Evolutionary conservation across 306 rosid genomes (phyloP), one percentile per base, ranked within the genome.

Genomic region (Echinosophora koreensis): DNA sequence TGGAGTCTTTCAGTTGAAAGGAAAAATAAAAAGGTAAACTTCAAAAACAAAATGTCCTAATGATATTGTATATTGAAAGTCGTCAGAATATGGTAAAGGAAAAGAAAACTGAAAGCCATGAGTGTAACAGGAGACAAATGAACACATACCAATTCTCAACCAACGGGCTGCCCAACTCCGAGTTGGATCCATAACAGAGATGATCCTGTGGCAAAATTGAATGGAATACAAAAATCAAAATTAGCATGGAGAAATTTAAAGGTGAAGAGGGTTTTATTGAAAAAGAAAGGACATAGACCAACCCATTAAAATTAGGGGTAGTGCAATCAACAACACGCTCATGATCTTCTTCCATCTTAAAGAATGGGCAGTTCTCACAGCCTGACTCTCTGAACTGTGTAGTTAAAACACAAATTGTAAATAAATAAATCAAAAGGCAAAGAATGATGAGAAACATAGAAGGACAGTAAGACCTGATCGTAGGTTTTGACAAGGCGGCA

Each of bases 401-500:
- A 51, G 15, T 7, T 6, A 67, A 52, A 66, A 28, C 47, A 32
- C 7, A 67, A 80, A 84, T 35, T 51, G 56, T 12, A 66, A 22
- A 39, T 2, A 64, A 14, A 22, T 13, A 12, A 27, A 5, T 1
- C 0, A 35, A 0, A 32, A 15, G 7, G 2, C 16, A 77, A 63
- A 14, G 37, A 59, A 55, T 3, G 14, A 9, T 12, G 41, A 13
- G 18, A 50, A 42, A 50, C 8, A 2, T 8, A 22, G 35, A 16
- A 59, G 16, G 41, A 27, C 2, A 30, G 3, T 22, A 32, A 16
- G 8, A 94, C 98, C 98, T 95, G 98, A 73, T 95, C 98, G 37
- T 92, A 95, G 84, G 98, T 95, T 89, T 95, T 95, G 82, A 92
- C 93, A 35, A 94, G 98, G 73, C 97, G 97, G 74, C 98, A 94